Conservation (phyloP, 2,329 filamentous ascomycete species). For the Penicillium sp. region DNA sequence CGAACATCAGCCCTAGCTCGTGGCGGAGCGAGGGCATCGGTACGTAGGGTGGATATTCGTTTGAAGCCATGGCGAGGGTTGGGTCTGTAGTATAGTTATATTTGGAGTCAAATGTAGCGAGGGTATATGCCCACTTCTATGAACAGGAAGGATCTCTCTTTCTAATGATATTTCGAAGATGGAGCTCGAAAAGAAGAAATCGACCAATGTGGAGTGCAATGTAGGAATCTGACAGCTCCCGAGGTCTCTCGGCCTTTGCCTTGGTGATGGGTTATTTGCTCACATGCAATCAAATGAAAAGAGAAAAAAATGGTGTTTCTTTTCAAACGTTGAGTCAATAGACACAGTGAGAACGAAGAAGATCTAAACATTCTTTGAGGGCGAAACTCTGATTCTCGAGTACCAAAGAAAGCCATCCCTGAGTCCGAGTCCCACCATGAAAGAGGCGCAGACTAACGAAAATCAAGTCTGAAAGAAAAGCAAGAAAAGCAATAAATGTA, state of each 20-base stretch:
- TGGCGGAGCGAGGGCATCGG: conserved; percentile 34
- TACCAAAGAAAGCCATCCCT: conserved; percentile 3
- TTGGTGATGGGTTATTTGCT: background rate
- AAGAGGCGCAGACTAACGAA: background rate
- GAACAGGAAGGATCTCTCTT: background rate
- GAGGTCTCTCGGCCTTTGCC: background rate
- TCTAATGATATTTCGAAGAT: no score
- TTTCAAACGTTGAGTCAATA: background rate
- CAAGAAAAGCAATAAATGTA: background rate
- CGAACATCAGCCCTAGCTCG: conserved; percentile 44
- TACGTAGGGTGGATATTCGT: conserved; percentile 28
- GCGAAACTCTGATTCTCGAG: background rate
- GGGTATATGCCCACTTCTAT: background rate
- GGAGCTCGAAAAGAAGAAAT: no score
- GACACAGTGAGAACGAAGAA: background rate
- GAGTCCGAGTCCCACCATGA: background rate
- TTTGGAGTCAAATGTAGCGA: background rate
- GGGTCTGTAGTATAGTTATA: background rate
- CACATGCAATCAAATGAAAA: background rate
- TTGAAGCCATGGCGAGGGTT: background rate
- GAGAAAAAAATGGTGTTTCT: background rate
- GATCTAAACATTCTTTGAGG: background rate
- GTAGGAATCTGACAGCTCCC: background rate
- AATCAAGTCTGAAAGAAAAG: background rate
- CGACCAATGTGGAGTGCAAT: background rate